Percentiles rank a stretch among this genome's conserved stretches.
Evolutionary conservation across 768 basidiomycete species (phyloP).

Genomic region (Trametes gibbosa): DNA sequence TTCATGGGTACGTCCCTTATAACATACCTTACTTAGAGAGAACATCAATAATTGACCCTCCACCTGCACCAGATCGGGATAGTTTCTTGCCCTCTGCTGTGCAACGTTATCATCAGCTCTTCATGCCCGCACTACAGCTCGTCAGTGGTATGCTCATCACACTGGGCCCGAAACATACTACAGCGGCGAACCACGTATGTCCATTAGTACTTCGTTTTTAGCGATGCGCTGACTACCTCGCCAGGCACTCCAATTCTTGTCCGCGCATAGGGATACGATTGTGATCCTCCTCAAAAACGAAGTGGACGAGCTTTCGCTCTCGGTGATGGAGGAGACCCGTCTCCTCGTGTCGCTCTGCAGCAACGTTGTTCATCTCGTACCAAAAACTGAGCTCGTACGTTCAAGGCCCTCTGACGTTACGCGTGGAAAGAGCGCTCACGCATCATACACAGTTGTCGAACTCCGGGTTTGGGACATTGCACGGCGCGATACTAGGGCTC

Average conservation of each 20-base stretch:
- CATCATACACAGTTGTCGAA: conserved; percentile 36
- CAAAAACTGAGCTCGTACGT: conserved; percentile 76
- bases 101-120: conserved; percentile 86
- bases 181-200: conserved; percentile 49
- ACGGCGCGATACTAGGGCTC: conserved; percentile 72
- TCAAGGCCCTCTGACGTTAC: background rate
- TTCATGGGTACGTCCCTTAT: conserved; percentile 61
- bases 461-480: conserved; percentile 83
- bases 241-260: conserved; percentile 78
- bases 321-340: conserved; percentile 75
- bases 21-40: background rate
- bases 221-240: background rate
- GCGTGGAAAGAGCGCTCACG: conserved; percentile 28
- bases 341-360: conserved; percentile 73
- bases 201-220: no score
- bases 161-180: conserved; percentile 65
- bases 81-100: conserved; percentile 87
- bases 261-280: conserved; percentile 80
- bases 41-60: background rate
- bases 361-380: conserved; percentile 66
- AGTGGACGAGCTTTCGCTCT: conserved; percentile 54
- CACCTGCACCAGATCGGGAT: conserved; percentile 56
- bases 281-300: conserved; percentile 80
- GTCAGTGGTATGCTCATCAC: conserved; percentile 74
- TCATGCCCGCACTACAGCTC: conserved; percentile 85